Conservation (phyloP, 169 alveolate species). For the Eimeria tenella region DNA sequence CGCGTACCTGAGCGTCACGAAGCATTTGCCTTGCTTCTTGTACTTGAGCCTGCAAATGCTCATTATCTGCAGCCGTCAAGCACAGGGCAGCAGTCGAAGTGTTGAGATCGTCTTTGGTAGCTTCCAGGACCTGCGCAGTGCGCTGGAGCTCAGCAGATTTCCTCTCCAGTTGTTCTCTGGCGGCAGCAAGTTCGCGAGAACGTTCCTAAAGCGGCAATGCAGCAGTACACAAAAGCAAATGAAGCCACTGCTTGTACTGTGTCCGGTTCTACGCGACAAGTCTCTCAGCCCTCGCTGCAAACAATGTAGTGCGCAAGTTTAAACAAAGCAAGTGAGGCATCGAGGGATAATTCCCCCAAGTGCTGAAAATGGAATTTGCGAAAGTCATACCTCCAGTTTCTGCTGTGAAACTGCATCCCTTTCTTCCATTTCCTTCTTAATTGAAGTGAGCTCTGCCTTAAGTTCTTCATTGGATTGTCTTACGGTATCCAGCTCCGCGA, state of each 20-base stretch:
- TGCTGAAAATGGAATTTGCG: neutral
- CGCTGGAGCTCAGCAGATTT: slow-evolving; percentile 49
- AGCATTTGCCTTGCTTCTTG: slow-evolving; percentile 42
- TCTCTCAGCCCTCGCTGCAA: neutral
- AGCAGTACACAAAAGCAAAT: neutral
- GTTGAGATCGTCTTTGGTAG: slow-evolving; percentile 33
- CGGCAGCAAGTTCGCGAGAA: slow-evolving; percentile 45
- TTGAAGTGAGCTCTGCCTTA: neutral
- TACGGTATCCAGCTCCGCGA: slow-evolving; percentile 31
- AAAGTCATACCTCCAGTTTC: slow-evolving; percentile 14
- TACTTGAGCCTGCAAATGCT: neutral
- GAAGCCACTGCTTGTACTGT: too few species aligned
- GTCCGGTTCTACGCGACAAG: too few species aligned
- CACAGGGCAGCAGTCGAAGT: slow-evolving; percentile 21
- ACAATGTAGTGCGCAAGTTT: neutral
- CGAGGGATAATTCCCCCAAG: neutral
- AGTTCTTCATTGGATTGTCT: slow-evolving; percentile 48
- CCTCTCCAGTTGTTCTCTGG: slow-evolving; percentile 27
- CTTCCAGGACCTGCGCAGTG: slow-evolving; percentile 25
- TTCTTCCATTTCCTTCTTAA: slow-evolving; percentile 40
- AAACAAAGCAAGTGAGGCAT: neutral
- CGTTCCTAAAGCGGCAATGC: slow-evolving; percentile 15
- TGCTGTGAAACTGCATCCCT: neutral
- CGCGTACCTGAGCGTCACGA: slow-evolving; percentile 46
- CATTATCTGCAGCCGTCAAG: slow-evolving; percentile 37